Evolutionary conservation across 1,139 yeast species (phyloP).

Genomic region (Yamadazyma pseudoaaseri): DNA sequence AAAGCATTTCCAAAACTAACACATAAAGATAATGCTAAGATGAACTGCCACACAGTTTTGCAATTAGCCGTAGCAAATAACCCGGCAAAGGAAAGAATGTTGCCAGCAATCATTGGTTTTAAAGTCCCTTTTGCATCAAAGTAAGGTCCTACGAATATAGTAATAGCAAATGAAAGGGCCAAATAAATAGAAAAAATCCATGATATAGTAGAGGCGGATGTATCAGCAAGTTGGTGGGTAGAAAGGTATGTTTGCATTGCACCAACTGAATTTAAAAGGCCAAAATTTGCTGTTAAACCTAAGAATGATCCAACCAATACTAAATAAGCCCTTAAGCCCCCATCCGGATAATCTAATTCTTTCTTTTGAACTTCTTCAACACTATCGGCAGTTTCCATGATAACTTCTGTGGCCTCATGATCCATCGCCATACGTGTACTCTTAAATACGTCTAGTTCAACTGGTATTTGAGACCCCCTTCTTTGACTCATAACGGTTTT

Average conservation of each 20-base stretch:
- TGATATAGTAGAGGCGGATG: slow-evolving; percentile 48
- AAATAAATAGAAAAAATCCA: slow-evolving; percentile 70
- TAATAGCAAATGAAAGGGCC: slow-evolving; percentile 56
- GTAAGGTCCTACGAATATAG: slow-evolving; percentile 44
- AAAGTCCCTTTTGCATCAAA: slow-evolving; percentile 52
- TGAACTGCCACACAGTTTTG: slow-evolving; percentile 50
- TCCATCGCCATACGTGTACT: too few relatives aligned
- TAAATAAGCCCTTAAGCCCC: slow-evolving; percentile 56
- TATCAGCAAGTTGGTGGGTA: slow-evolving; percentile 47
- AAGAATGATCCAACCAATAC: slow-evolving; percentile 65
- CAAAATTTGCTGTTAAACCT: slow-evolving; percentile 58
- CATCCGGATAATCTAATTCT: slow-evolving; percentile 51
- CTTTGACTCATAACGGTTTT: too few relatives aligned
- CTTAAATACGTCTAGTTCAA: too few relatives aligned
- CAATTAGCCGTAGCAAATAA: slow-evolving; percentile 52
- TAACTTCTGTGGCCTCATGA: too few relatives aligned
- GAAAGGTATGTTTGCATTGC: slow-evolving; percentile 62
- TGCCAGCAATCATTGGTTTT: slow-evolving; percentile 42
- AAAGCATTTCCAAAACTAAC: slow-evolving; percentile 58
- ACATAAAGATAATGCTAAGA: slow-evolving; percentile 46
- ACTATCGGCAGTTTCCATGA: too few relatives aligned
- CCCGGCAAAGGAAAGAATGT: slow-evolving; percentile 44
- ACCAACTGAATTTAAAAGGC: slow-evolving; percentile 62
- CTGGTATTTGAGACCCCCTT: too few relatives aligned
- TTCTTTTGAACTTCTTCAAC: not conserved